Percentiles rank a stretch among this genome's conserved stretches.
phyloP scores from a whole-genome alignment of 2,329 filamentous ascomycete species.

The Juglanconis juglandina region DNA sequence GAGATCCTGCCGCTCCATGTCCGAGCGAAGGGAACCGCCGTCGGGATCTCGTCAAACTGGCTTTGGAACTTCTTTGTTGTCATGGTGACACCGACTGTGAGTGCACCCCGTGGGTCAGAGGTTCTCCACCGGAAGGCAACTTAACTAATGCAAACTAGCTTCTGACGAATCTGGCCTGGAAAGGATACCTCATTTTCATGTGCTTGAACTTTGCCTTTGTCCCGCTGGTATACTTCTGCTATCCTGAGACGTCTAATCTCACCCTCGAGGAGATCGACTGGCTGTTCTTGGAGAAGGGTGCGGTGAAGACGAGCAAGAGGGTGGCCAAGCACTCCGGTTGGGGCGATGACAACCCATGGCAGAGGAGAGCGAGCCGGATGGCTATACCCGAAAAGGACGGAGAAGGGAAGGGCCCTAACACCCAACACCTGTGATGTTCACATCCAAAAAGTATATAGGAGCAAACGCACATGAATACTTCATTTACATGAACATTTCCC shows the following conservation, averaged over 20 bases:
- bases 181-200: slow-evolving; percentile 52
- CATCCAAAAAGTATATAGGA: too few relatives aligned
- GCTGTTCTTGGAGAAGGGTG: slow-evolving; percentile 34
- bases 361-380: slow-evolving; percentile 11
- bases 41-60: slow-evolving; percentile 35
- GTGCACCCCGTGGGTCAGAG: too few relatives aligned
- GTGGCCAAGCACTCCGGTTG: slow-evolving; percentile 14
- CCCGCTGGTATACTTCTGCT: slow-evolving; percentile 42
- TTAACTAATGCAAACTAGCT: slow-evolving; percentile 20
- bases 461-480: too few relatives aligned
- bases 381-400: slow-evolving; percentile 1
- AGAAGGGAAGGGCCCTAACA: neutral
- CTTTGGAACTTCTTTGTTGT: slow-evolving; percentile 36
- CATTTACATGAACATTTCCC: too few relatives aligned
- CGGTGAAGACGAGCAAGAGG: slow-evolving; percentile 10
- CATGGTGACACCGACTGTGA: slow-evolving; percentile 46
- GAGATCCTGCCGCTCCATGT: slow-evolving; percentile 34
- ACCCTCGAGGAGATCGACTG: slow-evolving; percentile 50
- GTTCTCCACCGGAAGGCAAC: too few relatives aligned
- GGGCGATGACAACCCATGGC: slow-evolving; percentile 14
- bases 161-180: slow-evolving; percentile 45
- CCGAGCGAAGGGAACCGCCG: slow-evolving; percentile 30
- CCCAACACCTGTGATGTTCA: too few relatives aligned
- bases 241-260: slow-evolving; percentile 50
- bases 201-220: slow-evolving; percentile 42